Base-by-base conservation (phyloP, 192 early-diverging fungal genomes). In the Funneliformis mosseae region DNA sequence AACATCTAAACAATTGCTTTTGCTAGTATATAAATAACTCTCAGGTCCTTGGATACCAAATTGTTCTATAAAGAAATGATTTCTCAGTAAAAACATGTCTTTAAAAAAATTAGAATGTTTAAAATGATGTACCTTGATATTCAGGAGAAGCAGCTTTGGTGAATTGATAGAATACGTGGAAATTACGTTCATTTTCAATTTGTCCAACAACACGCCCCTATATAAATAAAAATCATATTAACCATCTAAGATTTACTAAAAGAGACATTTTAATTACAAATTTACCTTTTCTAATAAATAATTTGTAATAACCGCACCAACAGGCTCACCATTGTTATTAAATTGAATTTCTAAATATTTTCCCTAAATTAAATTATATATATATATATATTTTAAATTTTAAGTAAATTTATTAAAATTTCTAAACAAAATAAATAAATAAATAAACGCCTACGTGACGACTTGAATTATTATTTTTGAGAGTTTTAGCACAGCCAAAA, bases 331-430 rank as follows among this genome's bases (percentile, higher is more conserved):
- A 76, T 94, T 90, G 7, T 88, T 80, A 82, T 94, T 96, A 83
- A 99, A 99, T 84, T 97, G 94, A 84, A 99, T 99, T 86, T 99
- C 98, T 79, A 99, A 92, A 83, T 99, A 99, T 86, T 99, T 99
- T 60, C 98, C 97, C 93, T 94, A 81, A 28, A 76, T 25, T 62
- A 50, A 73, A 38, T 41, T 38, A 69, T 0, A 41, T n/a, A n/a
- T n/a, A n/a, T n/a, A n/a, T n/a, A n/a, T n/a, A n/a, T n/a, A n/a
- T n/a, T n/a, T n/a, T n/a, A n/a, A n/a, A n/a, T 45, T 71, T 45
- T 41, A 74, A 41, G 25, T 59, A 39, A 38, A 27, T 48, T 74
- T 45, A 43, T 16, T 71, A 25, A n/a, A 50, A 59, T 25, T 69
- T 27, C 70, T 8, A 10, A 70, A 11, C 42, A 38, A 7, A 9